Conservation (phyloP, 1,284 basidiomycete genomes). For the Amylostereum areolatum region DNA sequence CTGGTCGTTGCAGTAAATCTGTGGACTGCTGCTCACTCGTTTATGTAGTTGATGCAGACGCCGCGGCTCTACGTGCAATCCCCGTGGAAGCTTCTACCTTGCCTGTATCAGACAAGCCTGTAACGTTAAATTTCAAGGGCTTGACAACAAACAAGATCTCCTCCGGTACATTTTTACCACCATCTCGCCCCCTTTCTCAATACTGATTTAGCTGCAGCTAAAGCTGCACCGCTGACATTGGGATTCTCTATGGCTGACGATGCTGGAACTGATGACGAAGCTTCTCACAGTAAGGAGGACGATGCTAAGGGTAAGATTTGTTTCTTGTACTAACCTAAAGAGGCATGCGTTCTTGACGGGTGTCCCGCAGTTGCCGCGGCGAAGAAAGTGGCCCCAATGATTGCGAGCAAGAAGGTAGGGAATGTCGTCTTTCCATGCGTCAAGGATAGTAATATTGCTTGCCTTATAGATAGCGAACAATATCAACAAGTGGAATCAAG, state of each 20-base stretch:
- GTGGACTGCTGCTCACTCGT: neutral
- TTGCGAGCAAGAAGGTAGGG: constrained; percentile 83
- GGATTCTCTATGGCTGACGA: constrained; percentile 44
- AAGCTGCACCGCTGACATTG: constrained; percentile 35
- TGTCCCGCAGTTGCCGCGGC: constrained; percentile 43
- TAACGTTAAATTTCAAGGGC: constrained; percentile 65
- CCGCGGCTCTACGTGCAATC: constrained; percentile 13
- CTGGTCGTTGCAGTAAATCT: neutral
- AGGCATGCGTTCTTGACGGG: constrained; percentile 20
- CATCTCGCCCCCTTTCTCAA: constrained; percentile 1
- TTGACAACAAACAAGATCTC: constrained; percentile 34
- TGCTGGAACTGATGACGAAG: constrained; percentile 31
- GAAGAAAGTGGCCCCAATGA: constrained; percentile 78
- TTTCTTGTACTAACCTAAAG: constrained; percentile 16
- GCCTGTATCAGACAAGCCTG: constrained; percentile 71
- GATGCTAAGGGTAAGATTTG: constrained; percentile 52
- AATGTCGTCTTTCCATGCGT: neutral
- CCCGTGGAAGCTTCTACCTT: constrained; percentile 52
- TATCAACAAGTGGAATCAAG: constrained; percentile 93
- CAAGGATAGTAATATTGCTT: neutral
- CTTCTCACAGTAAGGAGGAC: constrained; percentile 18
- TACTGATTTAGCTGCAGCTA: constrained; percentile 16
- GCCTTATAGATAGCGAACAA: constrained; percentile 71
- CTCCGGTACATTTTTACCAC: constrained; percentile 12
- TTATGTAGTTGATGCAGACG: constrained; percentile 7